Percentiles rank a stretch among this genome's conserved stretches.
Conservation (phyloP, 2,329 filamentous ascomycete genomes). For the Rhexocercosporidium sp. region DNA sequence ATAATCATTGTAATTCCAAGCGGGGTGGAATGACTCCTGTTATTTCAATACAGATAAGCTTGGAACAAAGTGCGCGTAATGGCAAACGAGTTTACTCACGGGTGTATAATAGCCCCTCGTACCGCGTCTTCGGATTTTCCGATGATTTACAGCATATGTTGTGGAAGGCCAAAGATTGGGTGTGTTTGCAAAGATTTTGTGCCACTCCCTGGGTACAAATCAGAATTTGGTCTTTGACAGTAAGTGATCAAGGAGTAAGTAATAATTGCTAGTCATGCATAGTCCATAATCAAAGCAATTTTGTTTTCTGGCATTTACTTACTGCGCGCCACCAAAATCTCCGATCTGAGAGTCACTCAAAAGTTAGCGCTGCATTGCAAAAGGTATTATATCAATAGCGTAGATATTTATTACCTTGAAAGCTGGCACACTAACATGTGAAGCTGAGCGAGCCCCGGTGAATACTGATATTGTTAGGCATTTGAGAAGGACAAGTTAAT, state of each 20-base stretch:
- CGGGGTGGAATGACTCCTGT: slow-evolving; percentile 14
- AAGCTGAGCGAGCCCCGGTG: neutral
- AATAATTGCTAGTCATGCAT: too few relatives aligned
- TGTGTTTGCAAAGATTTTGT: neutral
- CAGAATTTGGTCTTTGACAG: neutral
- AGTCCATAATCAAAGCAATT: neutral
- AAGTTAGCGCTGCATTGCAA: neutral
- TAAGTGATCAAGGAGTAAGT: too few relatives aligned
- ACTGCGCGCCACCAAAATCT: neutral
- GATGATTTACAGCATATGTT: neutral
- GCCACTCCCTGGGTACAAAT: neutral
- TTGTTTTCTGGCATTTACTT: neutral
- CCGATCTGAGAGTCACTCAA: neutral
- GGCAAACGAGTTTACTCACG: neutral
- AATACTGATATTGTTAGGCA: neutral
- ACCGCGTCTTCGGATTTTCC: neutral
- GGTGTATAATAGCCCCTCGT: slow-evolving; percentile 1
- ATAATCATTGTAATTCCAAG: slow-evolving; percentile 15
- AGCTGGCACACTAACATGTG: neutral
- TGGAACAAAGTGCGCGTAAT: neutral
- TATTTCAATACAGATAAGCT: neutral
- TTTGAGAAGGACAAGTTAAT: too few relatives aligned
- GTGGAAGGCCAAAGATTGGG: neutral
- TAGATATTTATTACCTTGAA: neutral
- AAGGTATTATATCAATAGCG: neutral